Evolutionary conservation across 2,329 filamentous ascomycete genomes (phyloP).

Genomic region (Aotearoamyces nothofagi): DNA sequence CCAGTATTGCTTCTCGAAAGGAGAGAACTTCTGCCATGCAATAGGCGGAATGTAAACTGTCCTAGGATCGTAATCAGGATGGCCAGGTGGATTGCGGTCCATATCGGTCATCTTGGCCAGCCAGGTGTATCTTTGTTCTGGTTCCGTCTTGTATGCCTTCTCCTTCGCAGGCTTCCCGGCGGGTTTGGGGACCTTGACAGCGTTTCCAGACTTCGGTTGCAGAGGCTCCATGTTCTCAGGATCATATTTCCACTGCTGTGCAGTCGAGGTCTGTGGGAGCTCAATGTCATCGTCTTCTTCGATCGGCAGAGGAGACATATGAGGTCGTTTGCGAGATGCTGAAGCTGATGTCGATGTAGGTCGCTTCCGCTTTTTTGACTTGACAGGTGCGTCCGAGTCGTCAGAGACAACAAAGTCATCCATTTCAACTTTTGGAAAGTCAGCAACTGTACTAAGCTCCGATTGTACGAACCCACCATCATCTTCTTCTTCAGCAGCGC

Average conservation of each 20-base stretch:
- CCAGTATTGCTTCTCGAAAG: slow-evolving; percentile 98
- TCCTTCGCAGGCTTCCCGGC: slow-evolving; percentile 25
- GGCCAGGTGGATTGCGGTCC: slow-evolving; percentile 59
- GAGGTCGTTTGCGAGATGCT: slow-evolving; percentile 45
- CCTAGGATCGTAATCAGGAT: slow-evolving; percentile 82
- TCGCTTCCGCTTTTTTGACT: slow-evolving; percentile 56
- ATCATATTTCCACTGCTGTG: slow-evolving; percentile 69
- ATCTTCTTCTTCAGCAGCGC: slow-evolving; percentile 38
- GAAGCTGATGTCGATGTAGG: slow-evolving; percentile 29
- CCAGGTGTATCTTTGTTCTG: slow-evolving; percentile 81
- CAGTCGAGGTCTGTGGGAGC: slow-evolving; percentile 50
- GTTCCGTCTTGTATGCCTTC: slow-evolving; percentile 70
- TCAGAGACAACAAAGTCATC: slow-evolving; percentile 75
- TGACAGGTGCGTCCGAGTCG: slow-evolving; percentile 55
- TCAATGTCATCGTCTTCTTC: slow-evolving; percentile 28
- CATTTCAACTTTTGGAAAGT: too few relatives aligned
- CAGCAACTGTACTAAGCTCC: too few relatives aligned
- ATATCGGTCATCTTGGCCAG: slow-evolving; percentile 74
- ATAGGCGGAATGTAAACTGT: slow-evolving; percentile 79
- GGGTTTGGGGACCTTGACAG: slow-evolving; percentile 20
- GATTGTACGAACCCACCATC: slow-evolving; percentile 30
- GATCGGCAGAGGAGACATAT: slow-evolving; percentile 31
- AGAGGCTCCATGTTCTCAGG: slow-evolving; percentile 38
- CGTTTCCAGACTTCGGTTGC: slow-evolving; percentile 26
- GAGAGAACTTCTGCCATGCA: slow-evolving; percentile 71